phyloP scores from a whole-genome alignment of 306 rosid species.

The Biancaea sappan region DNA sequence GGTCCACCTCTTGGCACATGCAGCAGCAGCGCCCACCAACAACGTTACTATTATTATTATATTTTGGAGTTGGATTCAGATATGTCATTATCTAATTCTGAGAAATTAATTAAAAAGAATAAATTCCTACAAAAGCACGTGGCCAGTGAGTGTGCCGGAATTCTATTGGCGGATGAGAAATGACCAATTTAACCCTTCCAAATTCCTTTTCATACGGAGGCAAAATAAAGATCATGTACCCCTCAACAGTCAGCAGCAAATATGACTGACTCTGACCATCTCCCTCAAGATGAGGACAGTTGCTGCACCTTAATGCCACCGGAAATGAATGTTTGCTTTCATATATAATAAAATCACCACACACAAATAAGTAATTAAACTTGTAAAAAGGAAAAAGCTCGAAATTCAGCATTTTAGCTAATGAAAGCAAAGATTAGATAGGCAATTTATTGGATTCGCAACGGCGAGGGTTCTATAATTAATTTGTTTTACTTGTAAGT shows the following conservation, averaged over 20 bases:
- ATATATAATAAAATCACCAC: too few relatives aligned
- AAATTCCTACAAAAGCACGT: conserved; percentile 49
- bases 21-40: conserved; percentile 16
- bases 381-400: not conserved
- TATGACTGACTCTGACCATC: not conserved
- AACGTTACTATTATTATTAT: not conserved
- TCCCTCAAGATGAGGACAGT: conserved; percentile 20
- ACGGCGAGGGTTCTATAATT: not conserved
- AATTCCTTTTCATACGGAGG: not conserved
- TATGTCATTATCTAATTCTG: not conserved
- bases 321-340: too few relatives aligned
- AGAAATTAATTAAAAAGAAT: not conserved
- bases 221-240: not conserved
- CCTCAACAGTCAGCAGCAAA: not conserved
- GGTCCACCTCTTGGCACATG: conserved; percentile 31
- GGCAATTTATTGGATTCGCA: not conserved
- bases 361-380: too few relatives aligned
- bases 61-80: not conserved
- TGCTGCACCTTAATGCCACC: conserved; percentile 31
- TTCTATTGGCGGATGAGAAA: conserved; percentile 6
- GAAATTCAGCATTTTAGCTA: not conserved
- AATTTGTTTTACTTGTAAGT: not conserved
- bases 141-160: conserved; percentile 35
- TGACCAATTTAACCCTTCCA: conserved; percentile 37
- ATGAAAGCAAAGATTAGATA: not conserved